Evolutionary conservation across 1,284 basidiomycete genomes (phyloP).

Genomic region (Ceratobasidium sp.): DNA sequence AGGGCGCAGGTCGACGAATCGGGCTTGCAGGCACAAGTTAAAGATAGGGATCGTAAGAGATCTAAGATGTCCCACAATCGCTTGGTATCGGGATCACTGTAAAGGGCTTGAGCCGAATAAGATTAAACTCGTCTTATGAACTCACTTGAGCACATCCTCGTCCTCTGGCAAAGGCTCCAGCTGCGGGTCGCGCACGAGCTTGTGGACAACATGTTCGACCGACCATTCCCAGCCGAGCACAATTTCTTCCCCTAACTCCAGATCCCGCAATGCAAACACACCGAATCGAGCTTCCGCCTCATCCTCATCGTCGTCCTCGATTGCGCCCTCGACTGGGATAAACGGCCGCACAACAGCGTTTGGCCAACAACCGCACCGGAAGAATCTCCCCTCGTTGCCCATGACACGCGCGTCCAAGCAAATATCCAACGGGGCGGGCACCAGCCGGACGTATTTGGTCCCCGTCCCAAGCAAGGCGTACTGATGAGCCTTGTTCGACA

Average conservation of each 20-base stretch:
- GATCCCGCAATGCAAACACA: slow-evolving; percentile 80
- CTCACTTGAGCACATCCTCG: slow-evolving; percentile 49
- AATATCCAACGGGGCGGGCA: slow-evolving; percentile 81
- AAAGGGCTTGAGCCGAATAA: slow-evolving; percentile 36
- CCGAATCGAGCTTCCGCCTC: slow-evolving; percentile 73
- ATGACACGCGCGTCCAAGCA: slow-evolving; percentile 83
- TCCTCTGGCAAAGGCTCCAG: slow-evolving; percentile 45
- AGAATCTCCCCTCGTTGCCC: slow-evolving; percentile 79
- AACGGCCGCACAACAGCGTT: slow-evolving; percentile 87
- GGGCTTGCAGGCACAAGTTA: slow-evolving; percentile 34
- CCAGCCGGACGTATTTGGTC: slow-evolving; percentile 70
- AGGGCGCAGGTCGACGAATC: slow-evolving; percentile 24
- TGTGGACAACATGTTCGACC: slow-evolving; percentile 87
- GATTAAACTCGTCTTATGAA: slow-evolving; percentile 49
- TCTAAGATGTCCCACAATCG: slow-evolving; percentile 39
- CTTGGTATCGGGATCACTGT: slow-evolving; percentile 42
- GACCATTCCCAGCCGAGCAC: slow-evolving; percentile 97
- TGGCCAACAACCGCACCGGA: slow-evolving; percentile 85
- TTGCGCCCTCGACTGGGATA: slow-evolving; percentile 58
- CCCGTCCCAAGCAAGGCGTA: slow-evolving; percentile 57
- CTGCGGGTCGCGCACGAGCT: slow-evolving; percentile 74
- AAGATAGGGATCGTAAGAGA: slow-evolving; percentile 46
- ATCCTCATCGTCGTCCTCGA: slow-evolving; percentile 53
- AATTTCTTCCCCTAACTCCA: slow-evolving; percentile 85
- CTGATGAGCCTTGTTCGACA: slow-evolving; percentile 59